Evolutionary conservation across 2,329 filamentous ascomycete species (phyloP).

Genomic region (Paramyrothecium sp.): DNA sequence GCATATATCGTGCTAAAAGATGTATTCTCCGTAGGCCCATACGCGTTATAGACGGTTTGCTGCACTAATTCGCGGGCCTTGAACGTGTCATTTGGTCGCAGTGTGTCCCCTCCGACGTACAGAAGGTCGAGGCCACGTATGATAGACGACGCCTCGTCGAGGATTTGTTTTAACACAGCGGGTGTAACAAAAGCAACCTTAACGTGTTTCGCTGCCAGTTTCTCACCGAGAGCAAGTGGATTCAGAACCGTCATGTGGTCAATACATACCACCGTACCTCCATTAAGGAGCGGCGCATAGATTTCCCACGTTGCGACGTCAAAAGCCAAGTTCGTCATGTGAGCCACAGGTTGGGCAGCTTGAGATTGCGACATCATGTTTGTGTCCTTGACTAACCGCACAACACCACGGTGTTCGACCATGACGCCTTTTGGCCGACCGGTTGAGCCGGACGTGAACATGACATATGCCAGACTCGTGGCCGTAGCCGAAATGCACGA

Average conservation of each 20-base stretch:
- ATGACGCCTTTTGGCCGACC: constrained; percentile 12
- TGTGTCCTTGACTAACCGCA: constrained; percentile 2
- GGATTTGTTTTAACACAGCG: constrained; percentile 12
- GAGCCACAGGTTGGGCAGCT: background rate
- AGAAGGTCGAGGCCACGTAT: constrained; percentile 9
- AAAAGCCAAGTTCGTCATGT: constrained; percentile 11
- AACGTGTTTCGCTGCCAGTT: constrained; percentile 6
- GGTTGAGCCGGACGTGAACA: constrained; percentile 6
- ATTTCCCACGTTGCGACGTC: constrained; percentile 10
- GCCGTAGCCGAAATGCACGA: too few species aligned
- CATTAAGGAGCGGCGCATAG: constrained; percentile 13
- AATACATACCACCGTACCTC: constrained; percentile 15
- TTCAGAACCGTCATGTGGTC: constrained; percentile 12
- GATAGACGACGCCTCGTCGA: constrained; percentile 1
- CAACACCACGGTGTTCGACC: constrained; percentile 7
- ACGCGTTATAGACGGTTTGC: constrained; percentile 5
- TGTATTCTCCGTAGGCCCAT: constrained; percentile 18
- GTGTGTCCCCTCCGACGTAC: constrained; percentile 9
- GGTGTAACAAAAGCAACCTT: constrained; percentile 7
- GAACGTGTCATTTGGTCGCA: constrained; percentile 8
- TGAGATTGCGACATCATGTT: background rate
- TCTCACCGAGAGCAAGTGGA: constrained; percentile 3
- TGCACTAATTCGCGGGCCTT: background rate
- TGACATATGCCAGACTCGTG: constrained; percentile 4
- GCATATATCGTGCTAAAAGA: constrained; percentile 3